phyloP scores from a whole-genome alignment of 2,329 filamentous ascomycete genomes.

The Pseudogymnoascus sp. region DNA sequence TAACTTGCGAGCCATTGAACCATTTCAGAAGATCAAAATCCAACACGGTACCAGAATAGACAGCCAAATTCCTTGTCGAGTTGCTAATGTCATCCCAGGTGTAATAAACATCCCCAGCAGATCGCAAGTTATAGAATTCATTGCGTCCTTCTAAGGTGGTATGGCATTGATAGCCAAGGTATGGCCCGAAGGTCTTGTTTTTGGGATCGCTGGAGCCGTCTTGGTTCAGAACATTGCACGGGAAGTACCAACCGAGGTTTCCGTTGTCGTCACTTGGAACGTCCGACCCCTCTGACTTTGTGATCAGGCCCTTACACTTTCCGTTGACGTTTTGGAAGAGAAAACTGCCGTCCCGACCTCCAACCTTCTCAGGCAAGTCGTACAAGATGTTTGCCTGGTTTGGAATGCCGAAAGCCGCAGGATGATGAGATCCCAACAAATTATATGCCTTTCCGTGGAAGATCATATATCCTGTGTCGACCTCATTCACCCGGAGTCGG shows the following conservation, averaged over 20 bases:
- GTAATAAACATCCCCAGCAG: conserved; percentile 84
- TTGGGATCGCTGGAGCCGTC: conserved; percentile 69
- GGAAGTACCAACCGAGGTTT: conserved; percentile 93
- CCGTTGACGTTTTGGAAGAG: conserved; percentile 98
- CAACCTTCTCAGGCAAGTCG: conserved; percentile 72
- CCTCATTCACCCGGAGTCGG: conserved; percentile 74
- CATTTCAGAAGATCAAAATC: conserved; percentile 82
- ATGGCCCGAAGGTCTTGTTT: conserved; percentile 67
- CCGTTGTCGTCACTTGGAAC: conserved; percentile 67
- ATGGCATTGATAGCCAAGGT: conserved; percentile 83
- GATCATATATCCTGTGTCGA: conserved; percentile 81
- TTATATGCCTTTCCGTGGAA: conserved; percentile 91
- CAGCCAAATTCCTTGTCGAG: conserved; percentile 76
- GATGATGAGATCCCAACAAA: conserved; percentile 68
- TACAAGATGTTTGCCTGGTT: conserved; percentile 71
- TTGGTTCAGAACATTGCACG: conserved; percentile 84
- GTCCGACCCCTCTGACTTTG: conserved; percentile 58
- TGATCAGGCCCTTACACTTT: conserved; percentile 88
- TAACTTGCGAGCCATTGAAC: conserved; percentile 79
- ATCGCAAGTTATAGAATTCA: conserved; percentile 65
- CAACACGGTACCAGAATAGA: conserved; percentile 89
- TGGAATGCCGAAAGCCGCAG: conserved; percentile 71
- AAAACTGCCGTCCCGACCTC: conserved; percentile 90
- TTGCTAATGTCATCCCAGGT: conserved; percentile 94
- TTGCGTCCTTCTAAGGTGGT: conserved; percentile 62